These are phyloP conservation scores for Viola odorata DNA, from an alignment of 345 rosid genomes.

Conservation along the genomic window DNA sequence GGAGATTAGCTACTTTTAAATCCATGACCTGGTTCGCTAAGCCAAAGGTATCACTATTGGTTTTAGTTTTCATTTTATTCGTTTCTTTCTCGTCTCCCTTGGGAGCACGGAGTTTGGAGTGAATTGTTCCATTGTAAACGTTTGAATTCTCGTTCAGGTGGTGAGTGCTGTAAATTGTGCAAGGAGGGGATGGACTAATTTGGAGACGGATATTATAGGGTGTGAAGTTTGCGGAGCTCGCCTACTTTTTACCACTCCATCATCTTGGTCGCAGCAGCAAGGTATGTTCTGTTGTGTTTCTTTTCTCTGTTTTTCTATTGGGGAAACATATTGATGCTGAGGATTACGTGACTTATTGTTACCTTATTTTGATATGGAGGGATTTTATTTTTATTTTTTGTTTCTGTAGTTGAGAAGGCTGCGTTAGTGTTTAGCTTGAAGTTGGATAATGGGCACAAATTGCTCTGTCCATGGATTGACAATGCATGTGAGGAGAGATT, in stretches of 20 bases:
- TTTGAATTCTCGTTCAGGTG: constrained; percentile 39
- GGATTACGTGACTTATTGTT: constrained; percentile 7
- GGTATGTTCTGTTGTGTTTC: constrained; percentile 34
- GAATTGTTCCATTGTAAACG: neutral
- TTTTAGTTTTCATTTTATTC: neutral
- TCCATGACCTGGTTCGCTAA: constrained; percentile 98
- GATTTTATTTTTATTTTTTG: no score
- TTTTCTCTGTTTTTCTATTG: constrained; percentile 2
- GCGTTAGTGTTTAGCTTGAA: constrained; percentile 86
- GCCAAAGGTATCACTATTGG: constrained; percentile 50
- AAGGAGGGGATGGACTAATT: constrained; percentile 89
- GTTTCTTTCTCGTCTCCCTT: neutral
- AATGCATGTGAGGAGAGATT: constrained; percentile 78
- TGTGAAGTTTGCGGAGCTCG: constrained; percentile 94
- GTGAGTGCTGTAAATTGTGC: constrained; percentile 92
- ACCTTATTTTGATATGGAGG: neutral
- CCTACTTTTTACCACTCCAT: constrained; percentile 68
- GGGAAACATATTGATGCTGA: neutral
- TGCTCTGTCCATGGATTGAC: constrained; percentile 77
- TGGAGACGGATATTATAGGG: constrained; percentile 65
- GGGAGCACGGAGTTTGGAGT: no score
- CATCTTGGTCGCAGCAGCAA: constrained; percentile 85
- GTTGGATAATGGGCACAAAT: constrained; percentile 78
- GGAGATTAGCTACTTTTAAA: constrained; percentile 76
- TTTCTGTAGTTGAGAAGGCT: constrained; percentile 71